Evolutionary conservation across 2,329 filamentous ascomycete genomes (phyloP).

Genomic region (Sarocladium kiliense): DNA sequence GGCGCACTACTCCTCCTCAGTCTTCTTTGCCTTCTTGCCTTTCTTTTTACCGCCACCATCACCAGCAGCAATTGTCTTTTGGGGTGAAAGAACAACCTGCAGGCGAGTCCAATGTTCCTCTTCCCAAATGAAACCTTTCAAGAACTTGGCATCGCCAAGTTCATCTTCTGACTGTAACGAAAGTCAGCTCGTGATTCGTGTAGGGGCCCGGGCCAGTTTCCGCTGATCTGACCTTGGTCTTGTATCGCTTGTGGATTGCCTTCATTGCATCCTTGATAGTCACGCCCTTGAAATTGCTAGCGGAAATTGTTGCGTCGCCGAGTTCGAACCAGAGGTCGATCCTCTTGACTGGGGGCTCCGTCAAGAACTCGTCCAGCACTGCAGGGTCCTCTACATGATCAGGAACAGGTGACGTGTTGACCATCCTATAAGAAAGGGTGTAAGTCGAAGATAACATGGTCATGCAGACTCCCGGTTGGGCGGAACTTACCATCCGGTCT

Average conservation of each 20-base stretch:
- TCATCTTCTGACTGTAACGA: slow-evolving; percentile 75
- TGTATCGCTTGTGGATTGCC: slow-evolving; percentile 92
- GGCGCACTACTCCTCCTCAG: slow-evolving; percentile 25
- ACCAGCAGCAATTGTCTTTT: slow-evolving; percentile 48
- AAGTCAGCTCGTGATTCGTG: not conserved
- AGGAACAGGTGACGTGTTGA: slow-evolving; percentile 68
- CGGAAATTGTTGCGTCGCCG: slow-evolving; percentile 73
- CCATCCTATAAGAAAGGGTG: slow-evolving; percentile 59
- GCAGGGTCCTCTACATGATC: slow-evolving; percentile 69
- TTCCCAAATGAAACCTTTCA: slow-evolving; percentile 95
- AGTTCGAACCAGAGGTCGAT: slow-evolving; percentile 90
- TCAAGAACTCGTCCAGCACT: slow-evolving; percentile 74
- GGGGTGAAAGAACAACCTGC: slow-evolving; percentile 78
- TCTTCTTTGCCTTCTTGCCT: slow-evolving; percentile 61
- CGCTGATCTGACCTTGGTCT: slow-evolving; percentile 72
- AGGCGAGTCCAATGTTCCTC: slow-evolving; percentile 86
- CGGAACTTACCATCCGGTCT: slow-evolving; percentile 72
- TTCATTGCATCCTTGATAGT: slow-evolving; percentile 96
- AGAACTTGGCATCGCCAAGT: slow-evolving; percentile 70
- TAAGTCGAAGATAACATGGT: not conserved
- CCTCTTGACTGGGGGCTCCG: slow-evolving; percentile 81
- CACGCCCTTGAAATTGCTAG: slow-evolving; percentile 87
- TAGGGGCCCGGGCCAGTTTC: not conserved
- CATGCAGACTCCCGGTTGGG: not conserved
- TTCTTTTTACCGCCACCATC: slow-evolving; percentile 56